Base-by-base conservation (phyloP, 805 yeast species). In the Wickerhamomyces canadensis region DNA sequence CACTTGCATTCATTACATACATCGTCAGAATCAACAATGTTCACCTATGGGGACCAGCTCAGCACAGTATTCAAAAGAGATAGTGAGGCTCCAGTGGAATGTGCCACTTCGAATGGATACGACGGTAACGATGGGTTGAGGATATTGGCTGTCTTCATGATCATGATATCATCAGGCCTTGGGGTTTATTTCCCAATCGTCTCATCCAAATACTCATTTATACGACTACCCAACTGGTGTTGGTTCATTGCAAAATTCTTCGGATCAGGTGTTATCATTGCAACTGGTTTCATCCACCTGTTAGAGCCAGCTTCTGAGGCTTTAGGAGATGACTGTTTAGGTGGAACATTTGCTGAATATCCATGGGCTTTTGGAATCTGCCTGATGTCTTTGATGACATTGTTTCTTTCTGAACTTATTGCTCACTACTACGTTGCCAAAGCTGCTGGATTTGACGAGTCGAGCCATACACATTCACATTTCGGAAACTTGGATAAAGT, bases 191-290 rank as follows among this genome's bases (percentile, higher is more conserved):
- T 80, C 60, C 88, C 88, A 1, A 56, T 81, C 2, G 54, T 80
- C 23, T 69, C 84, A 0, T 77, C 84, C 5, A 65, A 65, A 43
- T 74, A 72, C 49, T 76, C 84, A 1, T 70, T 70, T 47, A 65
- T 81, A 31, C 63, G 76, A 44, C 48, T 80, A 41, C 87, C 87
- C 1, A 50, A 68, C 12, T 70, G 76, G 75, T 70, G 77, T 45
- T 81, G 80, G 59, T 79, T 80, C 54, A 56, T 78, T 33, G 78
- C 84, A 34, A 83, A 81, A 51, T 83, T 71, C 59, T 84, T 84
- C 54, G 94, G 94, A 43, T 80, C 89, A 4, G 94, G 94, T 38
- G 91, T 84, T 34, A 84, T 84, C 51, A 70, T 84, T 11, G 84
- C 91, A 12, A 84, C 94, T 1, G 85, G 89, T 0, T 82, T 84